These are phyloP conservation scores for Paecilomyces sp. DNA, from an alignment of 2,329 filamentous ascomycete species.

Conservation along the genomic window DNA sequence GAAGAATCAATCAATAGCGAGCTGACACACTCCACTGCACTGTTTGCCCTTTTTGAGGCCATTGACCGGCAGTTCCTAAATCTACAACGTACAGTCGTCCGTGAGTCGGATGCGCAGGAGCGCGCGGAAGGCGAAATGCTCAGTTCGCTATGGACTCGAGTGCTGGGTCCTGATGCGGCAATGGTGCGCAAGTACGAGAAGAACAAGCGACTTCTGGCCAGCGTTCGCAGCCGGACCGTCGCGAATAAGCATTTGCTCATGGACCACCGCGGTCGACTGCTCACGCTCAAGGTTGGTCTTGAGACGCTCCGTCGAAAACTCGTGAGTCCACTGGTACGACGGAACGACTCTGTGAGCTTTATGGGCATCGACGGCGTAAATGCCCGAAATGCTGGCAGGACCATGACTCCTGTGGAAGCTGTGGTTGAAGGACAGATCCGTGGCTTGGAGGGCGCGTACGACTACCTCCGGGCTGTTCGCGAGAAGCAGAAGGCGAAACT, in stretches of 20 bases:
- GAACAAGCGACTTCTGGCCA: constrained; percentile 71
- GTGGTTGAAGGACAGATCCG: constrained; percentile 75
- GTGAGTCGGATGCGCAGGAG: constrained; percentile 76
- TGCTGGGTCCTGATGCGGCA: constrained; percentile 68
- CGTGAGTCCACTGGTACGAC: constrained; percentile 73
- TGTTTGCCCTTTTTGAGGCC: constrained; percentile 85
- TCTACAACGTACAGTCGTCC: constrained; percentile 74
- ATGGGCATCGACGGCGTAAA: constrained; percentile 18
- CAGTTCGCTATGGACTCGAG: constrained; percentile 74
- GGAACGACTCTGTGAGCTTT: constrained; percentile 47
- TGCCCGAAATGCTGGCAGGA: constrained; percentile 51
- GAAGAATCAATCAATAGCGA: constrained; percentile 86
- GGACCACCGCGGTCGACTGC: constrained; percentile 76
- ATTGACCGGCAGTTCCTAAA: constrained; percentile 89
- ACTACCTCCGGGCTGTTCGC: constrained; percentile 67
- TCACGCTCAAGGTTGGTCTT: constrained; percentile 77
- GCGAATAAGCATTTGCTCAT: constrained; percentile 81
- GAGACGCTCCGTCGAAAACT: constrained; percentile 78
- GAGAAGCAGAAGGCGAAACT: constrained; percentile 75
- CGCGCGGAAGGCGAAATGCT: constrained; percentile 74
- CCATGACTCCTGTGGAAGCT: constrained; percentile 45
- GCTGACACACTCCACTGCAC: constrained; percentile 67
- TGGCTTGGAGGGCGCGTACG: constrained; percentile 72
- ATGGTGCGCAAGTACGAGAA: constrained; percentile 85
- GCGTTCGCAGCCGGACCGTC: constrained; percentile 74